Conservation (phyloP, 305 asterid species). For the Lippia alba region DNA sequence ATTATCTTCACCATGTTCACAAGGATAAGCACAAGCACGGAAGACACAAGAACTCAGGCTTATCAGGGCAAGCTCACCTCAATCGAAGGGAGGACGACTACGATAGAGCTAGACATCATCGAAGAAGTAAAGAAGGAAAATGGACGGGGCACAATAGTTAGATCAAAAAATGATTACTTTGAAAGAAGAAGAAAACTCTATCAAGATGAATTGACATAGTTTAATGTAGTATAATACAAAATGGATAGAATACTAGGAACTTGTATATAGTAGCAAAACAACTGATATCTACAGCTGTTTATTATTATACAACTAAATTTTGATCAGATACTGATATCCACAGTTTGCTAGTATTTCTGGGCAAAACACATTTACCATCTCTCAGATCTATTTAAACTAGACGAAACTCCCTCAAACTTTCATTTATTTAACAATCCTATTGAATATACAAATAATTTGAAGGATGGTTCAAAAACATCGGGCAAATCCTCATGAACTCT, state of each 20-base stretch:
- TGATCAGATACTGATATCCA: constrained; percentile 14
- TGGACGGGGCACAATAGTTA: constrained; percentile 33
- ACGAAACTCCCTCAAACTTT: too few species aligned
- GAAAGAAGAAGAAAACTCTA: constrained; percentile 33
- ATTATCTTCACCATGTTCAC: constrained; percentile 77
- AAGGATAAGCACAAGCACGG: constrained; percentile 74
- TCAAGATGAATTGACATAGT: constrained; percentile 26
- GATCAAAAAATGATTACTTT: constrained; percentile 35
- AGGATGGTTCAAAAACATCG: constrained; percentile 2
- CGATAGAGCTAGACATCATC: constrained; percentile 38
- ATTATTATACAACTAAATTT: constrained; percentile 31
- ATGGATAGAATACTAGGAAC: background rate
- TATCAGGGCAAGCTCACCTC: constrained; percentile 35
- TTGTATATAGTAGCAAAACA: background rate
- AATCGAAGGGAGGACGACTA: constrained; percentile 42
- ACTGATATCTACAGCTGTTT: constrained; percentile 33
- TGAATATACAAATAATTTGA: background rate
- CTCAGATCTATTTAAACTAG: too few species aligned
- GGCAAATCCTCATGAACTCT: background rate
- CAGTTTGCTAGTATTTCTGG: too few species aligned
- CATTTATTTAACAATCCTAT: too few species aligned
- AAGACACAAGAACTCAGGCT: constrained; percentile 48
- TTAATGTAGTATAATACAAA: constrained; percentile 19
- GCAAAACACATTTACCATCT: too few species aligned
- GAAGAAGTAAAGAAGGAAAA: constrained; percentile 48